Evolutionary conservation across 306 rosid genomes (phyloP).

Genomic region (Ormosia semicastrata): DNA sequence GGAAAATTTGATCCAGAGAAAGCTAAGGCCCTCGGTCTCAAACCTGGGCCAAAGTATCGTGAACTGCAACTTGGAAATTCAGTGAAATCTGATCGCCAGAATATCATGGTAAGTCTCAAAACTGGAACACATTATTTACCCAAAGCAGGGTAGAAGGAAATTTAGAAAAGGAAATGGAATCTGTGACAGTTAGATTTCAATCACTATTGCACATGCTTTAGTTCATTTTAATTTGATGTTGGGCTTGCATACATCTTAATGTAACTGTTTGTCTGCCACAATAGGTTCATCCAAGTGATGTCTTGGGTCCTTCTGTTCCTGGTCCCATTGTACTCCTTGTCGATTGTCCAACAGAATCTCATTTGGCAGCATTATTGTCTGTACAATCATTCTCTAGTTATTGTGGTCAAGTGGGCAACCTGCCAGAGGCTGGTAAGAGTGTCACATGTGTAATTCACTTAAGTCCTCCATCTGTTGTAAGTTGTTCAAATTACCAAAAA

Average conservation of each 20-base stretch:
- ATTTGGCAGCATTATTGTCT: conserved; percentile 64
- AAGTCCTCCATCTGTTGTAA: conserved; percentile 69
- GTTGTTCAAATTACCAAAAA: conserved; percentile 59
- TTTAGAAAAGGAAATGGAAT: background rate
- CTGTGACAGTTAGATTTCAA: background rate
- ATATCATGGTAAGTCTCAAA: conserved; percentile 61
- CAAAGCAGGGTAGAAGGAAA: conserved; percentile 6
- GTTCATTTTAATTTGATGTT: conserved; percentile 17
- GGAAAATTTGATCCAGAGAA: conserved; percentile 81
- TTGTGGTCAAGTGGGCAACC: conserved; percentile 48
- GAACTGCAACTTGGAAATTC: conserved; percentile 81
- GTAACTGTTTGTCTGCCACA: conserved; percentile 11
- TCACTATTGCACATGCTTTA: conserved; percentile 14
- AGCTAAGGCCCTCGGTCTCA: conserved; percentile 77
- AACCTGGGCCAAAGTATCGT: conserved; percentile 80
- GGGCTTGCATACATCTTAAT: conserved; percentile 23
- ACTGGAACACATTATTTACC: conserved; percentile 1
- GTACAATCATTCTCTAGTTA: conserved; percentile 53
- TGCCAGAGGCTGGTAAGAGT: conserved; percentile 45
- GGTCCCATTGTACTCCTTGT: conserved; percentile 93
- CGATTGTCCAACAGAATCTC: conserved; percentile 88
- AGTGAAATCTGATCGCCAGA: conserved; percentile 72
- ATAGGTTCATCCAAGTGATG: conserved; percentile 95
- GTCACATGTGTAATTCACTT: conserved; percentile 82
- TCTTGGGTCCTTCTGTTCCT: conserved; percentile 83